Conservation (phyloP, 1,284 basidiomycete genomes). For the Bondarzewia mesenterica region DNA sequence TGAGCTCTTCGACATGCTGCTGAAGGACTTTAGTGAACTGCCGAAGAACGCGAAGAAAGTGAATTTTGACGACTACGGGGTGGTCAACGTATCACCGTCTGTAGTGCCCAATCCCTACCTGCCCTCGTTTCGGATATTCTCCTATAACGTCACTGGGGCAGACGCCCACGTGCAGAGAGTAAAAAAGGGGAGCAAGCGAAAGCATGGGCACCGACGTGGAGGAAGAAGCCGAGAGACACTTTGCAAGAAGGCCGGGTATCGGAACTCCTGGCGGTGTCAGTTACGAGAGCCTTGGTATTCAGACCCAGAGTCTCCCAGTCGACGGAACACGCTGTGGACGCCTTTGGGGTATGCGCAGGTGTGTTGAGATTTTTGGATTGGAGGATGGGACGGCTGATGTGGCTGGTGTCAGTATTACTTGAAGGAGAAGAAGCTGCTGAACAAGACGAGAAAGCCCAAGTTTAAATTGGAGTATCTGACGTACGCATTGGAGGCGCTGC, state of each 20-base stretch:
- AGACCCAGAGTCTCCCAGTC: slow-evolving; percentile 59
- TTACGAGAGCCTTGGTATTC: slow-evolving; percentile 53
- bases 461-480: slow-evolving; percentile 81
- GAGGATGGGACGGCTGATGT: neutral
- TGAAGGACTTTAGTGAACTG: slow-evolving; percentile 49
- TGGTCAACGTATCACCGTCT: slow-evolving; percentile 73
- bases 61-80: slow-evolving; percentile 61
- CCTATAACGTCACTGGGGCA: slow-evolving; percentile 63
- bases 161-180: slow-evolving; percentile 18
- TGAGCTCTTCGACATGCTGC: slow-evolving; percentile 42
- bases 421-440: slow-evolving; percentile 52
- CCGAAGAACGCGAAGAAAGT: slow-evolving; percentile 42
- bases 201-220: slow-evolving; percentile 42
- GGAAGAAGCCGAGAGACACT: slow-evolving; percentile 25
- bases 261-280: slow-evolving; percentile 52
- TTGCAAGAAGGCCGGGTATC: slow-evolving; percentile 45
- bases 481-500: slow-evolving; percentile 35
- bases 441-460: slow-evolving; percentile 45
- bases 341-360: slow-evolving; percentile 82
- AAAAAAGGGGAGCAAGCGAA: slow-evolving; percentile 26
- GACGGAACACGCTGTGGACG: slow-evolving; percentile 61
- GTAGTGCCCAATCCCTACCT: slow-evolving; percentile 86
- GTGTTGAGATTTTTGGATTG: slow-evolving; percentile 15
- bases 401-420: slow-evolving; percentile 62
- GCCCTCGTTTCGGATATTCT: slow-evolving; percentile 77